A percentile compares a stretch with the other conserved stretches of the same genome.
These are phyloP conservation scores for Aspergillus campestris DNA, from an alignment of 495 filamentous ascomycete species.

Conservation along the genomic window DNA sequence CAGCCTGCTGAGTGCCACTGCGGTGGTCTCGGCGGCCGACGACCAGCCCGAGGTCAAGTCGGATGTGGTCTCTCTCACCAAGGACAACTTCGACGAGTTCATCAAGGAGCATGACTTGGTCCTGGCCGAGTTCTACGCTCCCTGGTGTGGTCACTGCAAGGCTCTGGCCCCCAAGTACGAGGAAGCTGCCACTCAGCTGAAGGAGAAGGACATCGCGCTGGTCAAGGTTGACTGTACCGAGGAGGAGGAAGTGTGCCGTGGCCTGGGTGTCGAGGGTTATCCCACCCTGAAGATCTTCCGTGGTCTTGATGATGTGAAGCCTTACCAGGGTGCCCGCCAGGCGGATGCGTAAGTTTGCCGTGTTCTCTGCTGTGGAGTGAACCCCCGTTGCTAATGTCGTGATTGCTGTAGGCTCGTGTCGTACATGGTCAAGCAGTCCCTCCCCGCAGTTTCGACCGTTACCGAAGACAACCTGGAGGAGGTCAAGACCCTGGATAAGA, in stretches of 20 bases:
- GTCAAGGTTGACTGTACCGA: constrained; percentile 97
- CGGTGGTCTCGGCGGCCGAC: constrained; percentile 54
- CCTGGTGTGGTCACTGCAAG: constrained; percentile 99
- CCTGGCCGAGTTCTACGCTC: constrained; percentile 95
- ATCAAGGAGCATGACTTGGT: constrained; percentile 81
- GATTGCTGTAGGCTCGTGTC: constrained; percentile 65
- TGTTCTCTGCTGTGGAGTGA: not conserved
- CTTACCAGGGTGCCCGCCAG: constrained; percentile 87
- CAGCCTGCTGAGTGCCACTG: constrained; percentile 49
- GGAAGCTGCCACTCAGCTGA: constrained; percentile 85
- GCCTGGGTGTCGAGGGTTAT: constrained; percentile 90
- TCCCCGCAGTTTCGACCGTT: constrained; percentile 82
- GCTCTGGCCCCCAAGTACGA: constrained; percentile 84
- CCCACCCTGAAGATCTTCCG: constrained; percentile 99
- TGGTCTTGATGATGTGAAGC: constrained; percentile 68
- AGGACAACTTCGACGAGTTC: constrained; percentile 79
- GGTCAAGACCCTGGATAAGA: constrained; percentile 97
- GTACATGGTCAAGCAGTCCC: constrained; percentile 97
- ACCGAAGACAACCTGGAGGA: constrained; percentile 76
- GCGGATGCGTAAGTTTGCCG: constrained; percentile 63
- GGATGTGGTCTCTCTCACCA: constrained; percentile 76
- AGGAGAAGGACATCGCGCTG: constrained; percentile 87
- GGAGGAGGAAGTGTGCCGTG: constrained; percentile 83
- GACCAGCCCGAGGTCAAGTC: constrained; percentile 47
- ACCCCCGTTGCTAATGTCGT: not conserved